These are phyloP conservation scores for Sporothrix mexicana DNA, from an alignment of 2,329 filamentous ascomycete genomes.

Conservation along the genomic window DNA sequence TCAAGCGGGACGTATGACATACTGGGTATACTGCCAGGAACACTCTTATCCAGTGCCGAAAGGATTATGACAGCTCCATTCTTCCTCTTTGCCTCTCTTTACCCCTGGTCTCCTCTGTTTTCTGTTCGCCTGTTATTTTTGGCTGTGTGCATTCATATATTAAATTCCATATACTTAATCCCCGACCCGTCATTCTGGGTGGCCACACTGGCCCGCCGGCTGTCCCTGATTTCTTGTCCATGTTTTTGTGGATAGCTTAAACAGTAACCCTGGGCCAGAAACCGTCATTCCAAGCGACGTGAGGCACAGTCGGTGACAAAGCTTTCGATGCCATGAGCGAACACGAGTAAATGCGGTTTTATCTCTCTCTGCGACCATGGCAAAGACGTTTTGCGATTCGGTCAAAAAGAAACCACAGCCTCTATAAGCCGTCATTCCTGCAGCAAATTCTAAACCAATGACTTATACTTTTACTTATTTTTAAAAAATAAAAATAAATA, in stretches of 20 bases:
- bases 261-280: not conserved
- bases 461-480: not conserved
- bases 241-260: not conserved
- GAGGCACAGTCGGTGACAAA: too few relatives aligned
- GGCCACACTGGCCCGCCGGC: not conserved
- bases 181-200: conserved; percentile 34
- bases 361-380: too few relatives aligned
- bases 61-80: not conserved
- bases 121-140: not conserved
- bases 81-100: not conserved
- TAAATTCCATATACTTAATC: not conserved
- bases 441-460: too few relatives aligned
- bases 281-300: conserved; percentile 4
- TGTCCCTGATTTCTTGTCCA: not conserved
- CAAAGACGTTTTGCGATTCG: too few relatives aligned
- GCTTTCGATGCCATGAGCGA: too few relatives aligned
- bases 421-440: too few relatives aligned
- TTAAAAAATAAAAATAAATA: not conserved
- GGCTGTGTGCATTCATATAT: conserved; percentile 4
- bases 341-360: too few relatives aligned
- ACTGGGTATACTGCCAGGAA: conserved; percentile 6
- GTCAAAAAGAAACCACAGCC: too few relatives aligned
- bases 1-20: not conserved
- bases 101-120: too few relatives aligned
- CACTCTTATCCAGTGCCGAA: conserved; percentile 13